These are phyloP conservation scores for Ascochyta viciae-villosae DNA, from an alignment of 2,329 filamentous ascomycete genomes.

Conservation along the genomic window DNA sequence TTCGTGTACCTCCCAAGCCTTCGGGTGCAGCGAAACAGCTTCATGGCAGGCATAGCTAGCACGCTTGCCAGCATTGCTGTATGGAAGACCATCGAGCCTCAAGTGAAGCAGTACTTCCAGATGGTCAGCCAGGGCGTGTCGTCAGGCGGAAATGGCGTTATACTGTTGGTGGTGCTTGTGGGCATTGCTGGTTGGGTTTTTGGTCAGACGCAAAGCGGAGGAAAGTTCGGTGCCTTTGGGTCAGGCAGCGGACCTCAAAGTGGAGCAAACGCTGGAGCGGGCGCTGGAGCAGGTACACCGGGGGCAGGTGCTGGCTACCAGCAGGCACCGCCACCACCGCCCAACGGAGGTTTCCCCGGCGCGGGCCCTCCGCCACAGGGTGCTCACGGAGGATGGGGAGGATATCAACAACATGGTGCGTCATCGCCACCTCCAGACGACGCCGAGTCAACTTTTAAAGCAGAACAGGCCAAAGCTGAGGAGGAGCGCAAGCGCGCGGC, in stretches of 20 bases:
- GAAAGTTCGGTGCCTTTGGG: slow-evolving; percentile 44
- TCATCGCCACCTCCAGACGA: slow-evolving; percentile 42
- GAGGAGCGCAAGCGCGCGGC: slow-evolving; percentile 68
- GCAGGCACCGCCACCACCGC: slow-evolving; percentile 38
- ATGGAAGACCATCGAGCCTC: slow-evolving; percentile 76
- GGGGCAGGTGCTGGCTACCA: slow-evolving; percentile 40
- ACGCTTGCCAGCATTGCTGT: slow-evolving; percentile 76
- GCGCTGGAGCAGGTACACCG: slow-evolving; percentile 35
- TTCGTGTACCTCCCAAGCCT: slow-evolving; percentile 95
- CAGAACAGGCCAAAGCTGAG: slow-evolving; percentile 54
- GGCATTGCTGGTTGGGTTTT: slow-evolving; percentile 80
- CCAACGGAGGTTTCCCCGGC: slow-evolving; percentile 44
- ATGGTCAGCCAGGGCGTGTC: slow-evolving; percentile 65
- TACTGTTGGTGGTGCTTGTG: slow-evolving; percentile 74
- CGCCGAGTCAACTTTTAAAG: slow-evolving; percentile 39
- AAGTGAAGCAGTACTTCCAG: slow-evolving; percentile 75
- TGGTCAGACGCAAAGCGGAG: slow-evolving; percentile 68
- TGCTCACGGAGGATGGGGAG: slow-evolving; percentile 31
- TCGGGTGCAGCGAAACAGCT: slow-evolving; percentile 85
- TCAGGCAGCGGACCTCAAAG: slow-evolving; percentile 38
- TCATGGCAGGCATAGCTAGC: slow-evolving; percentile 82
- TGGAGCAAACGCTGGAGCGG: slow-evolving; percentile 43
- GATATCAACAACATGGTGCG: slow-evolving; percentile 42
- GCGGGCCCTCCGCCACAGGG: slow-evolving; percentile 41
- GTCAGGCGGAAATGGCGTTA: slow-evolving; percentile 72